Evolutionary conservation across 805 yeast species (phyloP).

Genomic region (Metschnikowia hibisci): DNA sequence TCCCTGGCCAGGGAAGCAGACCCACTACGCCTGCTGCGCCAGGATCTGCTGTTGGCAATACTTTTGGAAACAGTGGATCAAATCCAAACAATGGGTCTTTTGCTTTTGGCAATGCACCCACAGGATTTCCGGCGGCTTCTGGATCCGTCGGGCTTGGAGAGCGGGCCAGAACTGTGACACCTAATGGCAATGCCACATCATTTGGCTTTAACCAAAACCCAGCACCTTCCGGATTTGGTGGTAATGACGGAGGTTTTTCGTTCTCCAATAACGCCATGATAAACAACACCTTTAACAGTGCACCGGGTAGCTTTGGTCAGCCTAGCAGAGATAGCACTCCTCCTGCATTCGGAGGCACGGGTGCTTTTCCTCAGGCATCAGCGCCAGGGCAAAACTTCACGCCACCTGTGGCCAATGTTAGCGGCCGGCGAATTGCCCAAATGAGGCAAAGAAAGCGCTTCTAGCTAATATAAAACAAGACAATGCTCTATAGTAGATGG

Average conservation of each 20-base stretch:
- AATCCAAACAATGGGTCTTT: neutral
- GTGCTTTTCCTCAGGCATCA: slow-evolving; percentile 1
- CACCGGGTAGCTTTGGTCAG: slow-evolving; percentile 17
- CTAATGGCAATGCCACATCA: neutral
- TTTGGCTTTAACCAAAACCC: slow-evolving; percentile 8
- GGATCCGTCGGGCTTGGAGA: neutral
- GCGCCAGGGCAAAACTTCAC: slow-evolving; percentile 12
- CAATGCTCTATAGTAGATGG: too few species aligned
- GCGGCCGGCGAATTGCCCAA: slow-evolving; percentile 29
- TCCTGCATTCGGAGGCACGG: slow-evolving; percentile 15
- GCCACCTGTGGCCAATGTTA: slow-evolving; percentile 20
- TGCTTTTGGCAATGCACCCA: slow-evolving; percentile 8
- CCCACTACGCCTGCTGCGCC: slow-evolving; percentile 11
- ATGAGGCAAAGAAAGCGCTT: slow-evolving; percentile 32
- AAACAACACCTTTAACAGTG: slow-evolving; percentile 11
- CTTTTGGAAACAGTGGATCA: neutral
- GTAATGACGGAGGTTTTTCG: slow-evolving; percentile 10
- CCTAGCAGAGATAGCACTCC: slow-evolving; percentile 17
- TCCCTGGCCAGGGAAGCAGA: slow-evolving; percentile 9
- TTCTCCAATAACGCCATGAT: slow-evolving; percentile 12
- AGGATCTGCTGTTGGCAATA: slow-evolving; percentile 5
- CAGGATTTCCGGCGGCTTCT: neutral
- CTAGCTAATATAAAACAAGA: neutral
- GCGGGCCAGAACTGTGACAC: slow-evolving; percentile 4
- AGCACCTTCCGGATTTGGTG: neutral